phyloP scores from a whole-genome alignment of 169 alveolate species.

The Condylostoma magnum region DNA sequence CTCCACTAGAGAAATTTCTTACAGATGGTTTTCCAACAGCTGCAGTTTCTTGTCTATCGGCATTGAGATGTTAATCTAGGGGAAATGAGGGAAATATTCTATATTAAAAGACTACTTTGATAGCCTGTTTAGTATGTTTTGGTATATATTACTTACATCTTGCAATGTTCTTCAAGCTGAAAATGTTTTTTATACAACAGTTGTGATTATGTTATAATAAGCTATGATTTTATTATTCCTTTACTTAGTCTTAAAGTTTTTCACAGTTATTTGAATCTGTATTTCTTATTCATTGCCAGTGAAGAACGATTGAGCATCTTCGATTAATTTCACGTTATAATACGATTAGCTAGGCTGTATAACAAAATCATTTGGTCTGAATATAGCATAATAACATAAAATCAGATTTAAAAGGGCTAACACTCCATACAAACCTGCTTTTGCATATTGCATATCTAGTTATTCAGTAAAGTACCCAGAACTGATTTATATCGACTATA shows the following conservation, averaged over 20 bases:
- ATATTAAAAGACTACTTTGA: constrained; percentile 9
- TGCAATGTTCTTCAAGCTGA: constrained; percentile 3
- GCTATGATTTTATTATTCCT: background rate
- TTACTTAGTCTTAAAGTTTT: constrained; percentile 3
- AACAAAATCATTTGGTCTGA: constrained; percentile 18
- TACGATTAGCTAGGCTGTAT: no score
- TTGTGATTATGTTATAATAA: background rate
- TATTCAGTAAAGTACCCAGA: background rate
- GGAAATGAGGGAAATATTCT: constrained; percentile 18
- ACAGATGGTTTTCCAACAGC: background rate
- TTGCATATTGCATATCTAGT: background rate
- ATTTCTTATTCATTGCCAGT: background rate
- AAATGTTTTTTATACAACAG: background rate
- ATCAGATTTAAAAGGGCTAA: background rate
- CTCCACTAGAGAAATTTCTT: constrained; percentile 13
- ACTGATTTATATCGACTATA: background rate
- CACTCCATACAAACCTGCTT: background rate
- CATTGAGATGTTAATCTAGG: background rate
- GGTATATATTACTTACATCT: background rate
- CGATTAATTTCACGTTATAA: no score
- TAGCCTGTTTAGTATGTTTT: background rate
- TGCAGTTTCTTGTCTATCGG: background rate
- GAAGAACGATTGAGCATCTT: no score
- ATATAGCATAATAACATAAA: background rate
- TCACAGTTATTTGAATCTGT: background rate